A percentile compares a stretch with the other conserved stretches of the same genome.
phyloP scores from a whole-genome alignment of 306 rosid genomes.

The Cicer pinnatifidum region DNA sequence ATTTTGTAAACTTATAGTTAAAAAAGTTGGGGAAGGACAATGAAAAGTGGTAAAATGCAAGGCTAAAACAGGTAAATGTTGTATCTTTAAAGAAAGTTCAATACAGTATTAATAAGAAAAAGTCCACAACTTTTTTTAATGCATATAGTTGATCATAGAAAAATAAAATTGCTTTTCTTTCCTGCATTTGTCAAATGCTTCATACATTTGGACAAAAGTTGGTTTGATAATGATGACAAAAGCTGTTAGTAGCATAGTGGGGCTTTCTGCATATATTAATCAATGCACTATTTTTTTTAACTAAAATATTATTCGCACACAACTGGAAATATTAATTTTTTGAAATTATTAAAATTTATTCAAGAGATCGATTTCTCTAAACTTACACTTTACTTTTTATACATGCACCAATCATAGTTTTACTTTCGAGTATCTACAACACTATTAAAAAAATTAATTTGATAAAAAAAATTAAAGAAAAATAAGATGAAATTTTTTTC shows the following conservation, averaged over 20 bases:
- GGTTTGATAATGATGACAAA: slow-evolving; percentile 39
- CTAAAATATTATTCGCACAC: too few species aligned
- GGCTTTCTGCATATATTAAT: slow-evolving; percentile 1
- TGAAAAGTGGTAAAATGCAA: slow-evolving; percentile 25
- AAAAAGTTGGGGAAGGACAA: neutral
- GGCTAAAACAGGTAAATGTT: slow-evolving; percentile 33
- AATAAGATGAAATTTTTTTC: too few species aligned
- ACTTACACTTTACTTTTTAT: too few species aligned
- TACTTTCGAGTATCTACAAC: too few species aligned
- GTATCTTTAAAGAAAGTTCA: neutral
- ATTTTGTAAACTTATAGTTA: neutral
- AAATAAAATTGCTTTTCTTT: neutral
- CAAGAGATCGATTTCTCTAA: too few species aligned
- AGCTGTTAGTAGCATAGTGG: slow-evolving; percentile 35
- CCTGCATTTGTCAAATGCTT: slow-evolving; percentile 19
- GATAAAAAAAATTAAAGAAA: too few species aligned
- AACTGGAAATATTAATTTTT: too few species aligned
- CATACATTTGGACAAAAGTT: slow-evolving; percentile 44
- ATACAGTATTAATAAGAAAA: slow-evolving; percentile 8
- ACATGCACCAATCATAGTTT: too few species aligned
- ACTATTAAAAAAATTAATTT: too few species aligned
- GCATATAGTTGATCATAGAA: slow-evolving; percentile 2
- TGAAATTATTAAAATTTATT: too few species aligned
- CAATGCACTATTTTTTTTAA: neutral
- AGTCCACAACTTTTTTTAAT: slow-evolving; percentile 21